A percentile compares a stretch with the other conserved stretches of the same genome.
These are phyloP conservation scores for Boletus tomentosulus DNA, from an alignment of 768 basidiomycete species.

Conservation along the genomic window DNA sequence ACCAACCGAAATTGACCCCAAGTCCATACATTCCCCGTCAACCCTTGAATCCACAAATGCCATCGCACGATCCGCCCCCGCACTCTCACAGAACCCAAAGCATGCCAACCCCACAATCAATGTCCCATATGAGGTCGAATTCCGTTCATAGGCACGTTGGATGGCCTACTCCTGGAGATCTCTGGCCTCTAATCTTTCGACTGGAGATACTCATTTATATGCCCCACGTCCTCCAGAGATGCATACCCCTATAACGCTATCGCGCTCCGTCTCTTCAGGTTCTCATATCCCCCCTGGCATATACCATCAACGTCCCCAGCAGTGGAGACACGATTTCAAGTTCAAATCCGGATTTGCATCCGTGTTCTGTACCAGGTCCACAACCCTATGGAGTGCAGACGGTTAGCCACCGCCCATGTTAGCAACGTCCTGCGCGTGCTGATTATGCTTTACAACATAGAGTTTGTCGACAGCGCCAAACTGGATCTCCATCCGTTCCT, in stretches of 20 bases:
- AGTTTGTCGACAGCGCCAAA: conserved; percentile 23
- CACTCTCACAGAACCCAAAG: conserved; percentile 6
- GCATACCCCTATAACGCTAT: conserved; percentile 24
- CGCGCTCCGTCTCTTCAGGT: conserved; percentile 12
- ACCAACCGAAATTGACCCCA: conserved; percentile 19
- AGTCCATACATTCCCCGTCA: conserved; percentile 31
- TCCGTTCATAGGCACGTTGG: conserved; percentile 1
- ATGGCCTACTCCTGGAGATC: conserved; percentile 18
- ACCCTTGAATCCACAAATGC: conserved; percentile 6
- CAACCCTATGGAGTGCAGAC: conserved; percentile 4
- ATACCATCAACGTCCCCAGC: conserved; percentile 23
- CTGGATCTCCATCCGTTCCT: conserved; percentile 23
- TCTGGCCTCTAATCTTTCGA: conserved; percentile 18
- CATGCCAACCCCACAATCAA: neutral
- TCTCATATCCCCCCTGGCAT: conserved; percentile 9
- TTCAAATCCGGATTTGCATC: conserved; percentile 30
- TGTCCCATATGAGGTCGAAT: conserved; percentile 1
- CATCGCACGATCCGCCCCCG: conserved; percentile 8
- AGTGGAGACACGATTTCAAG: conserved; percentile 31
- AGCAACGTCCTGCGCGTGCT: neutral
- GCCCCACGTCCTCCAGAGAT: conserved; percentile 14
- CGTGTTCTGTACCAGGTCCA: conserved; percentile 25
- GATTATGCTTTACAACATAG: conserved; percentile 9
- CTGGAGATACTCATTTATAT: conserved; percentile 10
- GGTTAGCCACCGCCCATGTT: conserved; percentile 14